Evolutionary conservation across 2,329 filamentous ascomycete species (phyloP).

Genomic region (Colletotrichum coccodes): DNA sequence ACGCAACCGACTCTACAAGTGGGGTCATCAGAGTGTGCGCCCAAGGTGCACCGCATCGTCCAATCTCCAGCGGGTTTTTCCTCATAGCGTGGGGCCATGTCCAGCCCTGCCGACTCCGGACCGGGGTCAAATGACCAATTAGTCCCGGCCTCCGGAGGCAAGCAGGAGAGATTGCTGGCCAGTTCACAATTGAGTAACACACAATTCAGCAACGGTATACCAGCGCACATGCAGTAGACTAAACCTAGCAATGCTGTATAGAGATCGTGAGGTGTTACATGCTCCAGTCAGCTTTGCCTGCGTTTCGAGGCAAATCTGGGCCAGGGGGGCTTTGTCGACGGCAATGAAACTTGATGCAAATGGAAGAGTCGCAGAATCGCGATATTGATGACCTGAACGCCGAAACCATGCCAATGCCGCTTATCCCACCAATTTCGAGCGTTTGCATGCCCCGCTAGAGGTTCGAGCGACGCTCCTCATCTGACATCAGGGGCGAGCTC

Average conservation of each 20-base stretch:
- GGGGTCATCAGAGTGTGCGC: slow-evolving; percentile 9
- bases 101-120: background rate
- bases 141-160: background rate
- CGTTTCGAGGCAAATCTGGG: background rate
- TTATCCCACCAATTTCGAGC: background rate
- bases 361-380: background rate
- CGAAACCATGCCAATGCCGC: slow-evolving; percentile 7
- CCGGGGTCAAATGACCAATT: background rate
- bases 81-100: background rate
- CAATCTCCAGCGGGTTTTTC: slow-evolving; percentile 5
- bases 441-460: background rate
- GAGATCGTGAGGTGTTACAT: background rate
- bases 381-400: slow-evolving; percentile 11
- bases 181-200: too few relatives aligned
- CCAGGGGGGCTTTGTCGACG: background rate
- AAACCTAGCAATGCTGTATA: background rate
- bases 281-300: background rate
- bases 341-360: background rate
- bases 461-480: background rate
- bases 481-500: slow-evolving; percentile 31
- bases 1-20: slow-evolving; percentile 21
- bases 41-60: background rate
- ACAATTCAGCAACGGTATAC: background rate
- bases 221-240: background rate
- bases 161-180: too few relatives aligned